A percentile compares a stretch with the other conserved stretches of the same genome.
Evolutionary conservation across 225 moss, liverwort and hornwort genomes (phyloP).

Genomic region (Pseudoscleropodium purum): DNA sequence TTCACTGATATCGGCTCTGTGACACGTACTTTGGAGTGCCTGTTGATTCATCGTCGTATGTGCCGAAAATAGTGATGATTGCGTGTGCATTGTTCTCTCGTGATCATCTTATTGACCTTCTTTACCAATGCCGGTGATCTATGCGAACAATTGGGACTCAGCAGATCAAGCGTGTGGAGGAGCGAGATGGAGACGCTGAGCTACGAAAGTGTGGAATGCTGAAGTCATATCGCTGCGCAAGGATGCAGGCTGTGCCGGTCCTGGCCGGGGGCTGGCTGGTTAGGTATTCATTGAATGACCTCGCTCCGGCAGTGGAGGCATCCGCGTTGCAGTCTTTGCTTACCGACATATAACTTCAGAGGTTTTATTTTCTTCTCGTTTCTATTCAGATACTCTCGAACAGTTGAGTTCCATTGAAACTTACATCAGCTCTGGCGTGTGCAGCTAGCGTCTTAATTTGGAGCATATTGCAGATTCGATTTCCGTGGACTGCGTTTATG

Average conservation of each 20-base stretch:
- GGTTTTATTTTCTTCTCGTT: not conserved
- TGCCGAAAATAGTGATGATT: not conserved
- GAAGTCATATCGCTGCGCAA: not conserved
- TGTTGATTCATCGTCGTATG: not conserved
- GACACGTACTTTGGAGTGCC: not conserved
- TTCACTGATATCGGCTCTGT: not conserved
- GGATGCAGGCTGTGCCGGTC: not conserved
- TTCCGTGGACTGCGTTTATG: not conserved
- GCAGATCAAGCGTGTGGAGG: not conserved
- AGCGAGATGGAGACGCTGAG: not conserved
- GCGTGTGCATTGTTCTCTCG: not conserved
- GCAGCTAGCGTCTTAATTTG: not conserved
- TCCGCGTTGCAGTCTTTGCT: not conserved
- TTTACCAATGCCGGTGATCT: not conserved
- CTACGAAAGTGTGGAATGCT: not conserved
- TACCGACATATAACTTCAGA: not conserved
- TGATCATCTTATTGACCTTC: not conserved
- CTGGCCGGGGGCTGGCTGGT: no score
- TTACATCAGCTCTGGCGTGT: not conserved
- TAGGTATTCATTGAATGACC: not conserved
- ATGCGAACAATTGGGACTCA: not conserved
- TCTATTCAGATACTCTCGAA: not conserved
- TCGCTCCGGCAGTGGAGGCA: not conserved
- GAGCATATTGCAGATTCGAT: not conserved
- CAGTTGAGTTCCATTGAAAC: not conserved